Percentiles rank a stretch among this genome's conserved stretches.
These are phyloP conservation scores for Trifolium pratense DNA, from an alignment of 306 rosid genomes.

Conservation along the genomic window DNA sequence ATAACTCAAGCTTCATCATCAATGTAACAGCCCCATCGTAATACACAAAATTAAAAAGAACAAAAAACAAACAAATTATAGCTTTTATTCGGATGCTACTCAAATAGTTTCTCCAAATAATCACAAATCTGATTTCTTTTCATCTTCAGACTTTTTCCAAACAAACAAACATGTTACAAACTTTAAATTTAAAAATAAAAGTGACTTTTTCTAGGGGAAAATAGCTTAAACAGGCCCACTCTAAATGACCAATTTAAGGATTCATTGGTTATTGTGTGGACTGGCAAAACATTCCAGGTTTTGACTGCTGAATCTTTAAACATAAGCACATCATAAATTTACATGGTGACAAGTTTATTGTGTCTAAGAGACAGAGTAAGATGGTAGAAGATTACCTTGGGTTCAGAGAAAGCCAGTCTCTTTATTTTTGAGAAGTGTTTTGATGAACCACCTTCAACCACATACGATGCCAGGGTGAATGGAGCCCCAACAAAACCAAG, in stretches of 20 bases:
- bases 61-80: background rate
- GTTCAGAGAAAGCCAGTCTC: constrained; percentile 84
- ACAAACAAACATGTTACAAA: background rate
- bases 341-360: background rate
- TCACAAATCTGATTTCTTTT: background rate
- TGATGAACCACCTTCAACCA: constrained; percentile 98
- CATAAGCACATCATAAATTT: constrained; percentile 3
- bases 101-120: background rate
- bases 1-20: constrained; percentile 19
- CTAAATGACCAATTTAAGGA: background rate
- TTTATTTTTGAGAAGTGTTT: constrained; percentile 91
- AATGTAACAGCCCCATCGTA: background rate
- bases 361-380: constrained; percentile 22
- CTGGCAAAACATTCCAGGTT: background rate
- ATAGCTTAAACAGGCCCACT: background rate
- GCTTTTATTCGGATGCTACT: constrained; percentile 5
- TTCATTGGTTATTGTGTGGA: too few relatives aligned
- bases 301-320: constrained; percentile 15
- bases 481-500: constrained; percentile 99
- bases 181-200: background rate
- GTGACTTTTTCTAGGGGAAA: background rate
- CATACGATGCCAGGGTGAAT: constrained; percentile 92
- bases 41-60: background rate
- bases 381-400: constrained; percentile 52
- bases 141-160: background rate